Evolutionary conservation across 306 rosid species (phyloP).

Genomic region (Cajanus cajan): DNA sequence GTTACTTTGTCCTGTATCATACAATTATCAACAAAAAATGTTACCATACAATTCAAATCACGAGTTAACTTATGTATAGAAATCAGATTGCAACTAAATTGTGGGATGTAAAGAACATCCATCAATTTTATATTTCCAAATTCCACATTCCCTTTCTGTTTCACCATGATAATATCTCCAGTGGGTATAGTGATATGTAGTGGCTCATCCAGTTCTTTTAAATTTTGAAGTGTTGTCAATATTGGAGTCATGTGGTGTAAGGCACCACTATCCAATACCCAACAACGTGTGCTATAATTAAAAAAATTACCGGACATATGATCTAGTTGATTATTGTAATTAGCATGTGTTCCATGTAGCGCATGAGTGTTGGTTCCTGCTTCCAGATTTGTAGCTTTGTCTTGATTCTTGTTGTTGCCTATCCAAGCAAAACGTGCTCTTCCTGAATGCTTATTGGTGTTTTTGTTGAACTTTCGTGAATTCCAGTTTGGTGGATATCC

Average conservation of each 20-base stretch:
- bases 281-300: too few species aligned
- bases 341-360: too few species aligned
- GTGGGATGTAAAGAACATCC: too few species aligned
- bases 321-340: too few species aligned
- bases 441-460: too few species aligned
- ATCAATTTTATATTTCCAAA: too few species aligned
- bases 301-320: too few species aligned
- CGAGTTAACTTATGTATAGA: neutral
- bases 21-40: neutral
- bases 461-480: neutral
- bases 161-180: neutral
- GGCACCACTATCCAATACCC: neutral
- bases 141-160: neutral
- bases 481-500: neutral
- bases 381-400: too few species aligned
- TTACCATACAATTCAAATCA: neutral
- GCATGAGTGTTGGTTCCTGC: too few species aligned
- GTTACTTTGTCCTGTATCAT: neutral
- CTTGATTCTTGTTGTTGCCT: too few species aligned
- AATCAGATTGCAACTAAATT: too few species aligned
- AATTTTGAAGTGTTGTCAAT: accelerated
- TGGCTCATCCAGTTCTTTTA: neutral
- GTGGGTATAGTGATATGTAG: neutral
- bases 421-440: too few species aligned
- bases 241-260: neutral